Percentiles rank a stretch among this genome's conserved stretches.
Evolutionary conservation across 768 basidiomycete genomes (phyloP).

Genomic region (Termitomyces sp.): DNA sequence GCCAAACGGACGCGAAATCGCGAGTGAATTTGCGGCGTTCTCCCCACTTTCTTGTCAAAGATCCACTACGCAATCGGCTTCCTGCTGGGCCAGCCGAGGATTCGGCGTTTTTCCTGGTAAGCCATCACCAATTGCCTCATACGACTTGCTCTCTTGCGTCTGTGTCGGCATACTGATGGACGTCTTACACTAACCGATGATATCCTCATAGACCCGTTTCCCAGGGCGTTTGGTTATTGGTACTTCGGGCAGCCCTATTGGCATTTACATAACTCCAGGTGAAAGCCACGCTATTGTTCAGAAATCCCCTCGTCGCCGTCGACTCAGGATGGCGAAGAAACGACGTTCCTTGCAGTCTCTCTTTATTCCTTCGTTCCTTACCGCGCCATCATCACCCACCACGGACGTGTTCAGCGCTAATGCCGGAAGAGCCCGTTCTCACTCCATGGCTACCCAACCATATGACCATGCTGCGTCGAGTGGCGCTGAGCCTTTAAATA

Average conservation of each 20-base stretch:
- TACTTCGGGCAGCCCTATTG: constrained; percentile 1
- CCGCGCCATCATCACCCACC: constrained; percentile 22
- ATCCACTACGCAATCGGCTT: constrained; percentile 25
- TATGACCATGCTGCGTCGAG: constrained; percentile 4
- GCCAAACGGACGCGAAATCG: constrained; percentile 2
- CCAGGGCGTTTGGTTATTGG: constrained; percentile 7
- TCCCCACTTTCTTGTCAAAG: constrained; percentile 20
- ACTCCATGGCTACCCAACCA: constrained; percentile 17
- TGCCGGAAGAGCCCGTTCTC: constrained; percentile 18
- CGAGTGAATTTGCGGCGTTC: constrained; percentile 3
- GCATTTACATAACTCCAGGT: constrained; percentile 12
- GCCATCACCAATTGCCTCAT: constrained; percentile 13
- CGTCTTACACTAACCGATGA: constrained; percentile 15
- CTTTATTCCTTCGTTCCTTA: constrained; percentile 42
- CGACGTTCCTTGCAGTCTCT: constrained; percentile 51
- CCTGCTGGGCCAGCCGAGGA: constrained; percentile 16
- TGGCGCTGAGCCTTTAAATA: constrained; percentile 5
- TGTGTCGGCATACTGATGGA: constrained; percentile 5
- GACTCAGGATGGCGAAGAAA: constrained; percentile 38
- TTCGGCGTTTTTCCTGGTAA: constrained; percentile 23
- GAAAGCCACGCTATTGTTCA: constrained; percentile 2
- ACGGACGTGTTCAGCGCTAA: constrained; percentile 11
- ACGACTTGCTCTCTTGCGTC: constrained; percentile 2
- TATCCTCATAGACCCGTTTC: constrained; percentile 15
- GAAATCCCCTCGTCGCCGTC: constrained; percentile 7